A percentile compares a stretch with the other conserved stretches of the same genome.
phyloP scores from a whole-genome alignment of 2,329 filamentous ascomycete genomes.

The Fusarium protoensiforme region DNA sequence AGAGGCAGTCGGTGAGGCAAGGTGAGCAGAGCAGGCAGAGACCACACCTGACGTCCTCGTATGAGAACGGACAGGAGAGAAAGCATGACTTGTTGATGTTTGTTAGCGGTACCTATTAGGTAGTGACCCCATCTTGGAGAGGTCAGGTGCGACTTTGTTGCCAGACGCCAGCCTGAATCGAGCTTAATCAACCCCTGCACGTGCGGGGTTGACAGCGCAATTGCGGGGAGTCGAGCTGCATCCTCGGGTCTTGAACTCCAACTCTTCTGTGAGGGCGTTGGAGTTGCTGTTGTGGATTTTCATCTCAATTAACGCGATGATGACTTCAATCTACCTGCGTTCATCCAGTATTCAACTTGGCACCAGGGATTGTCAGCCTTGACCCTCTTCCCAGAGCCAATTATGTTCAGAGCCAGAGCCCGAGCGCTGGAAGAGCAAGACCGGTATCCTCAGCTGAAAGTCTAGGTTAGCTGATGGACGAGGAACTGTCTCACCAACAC shows the following conservation, averaged over 20 bases:
- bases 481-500: neutral
- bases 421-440: neutral
- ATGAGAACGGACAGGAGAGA: neutral
- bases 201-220: conserved; percentile 35
- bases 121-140: conserved; percentile 8
- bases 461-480: neutral
- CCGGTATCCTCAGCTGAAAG: neutral
- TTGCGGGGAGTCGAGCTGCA: conserved; percentile 21
- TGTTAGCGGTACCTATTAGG: neutral
- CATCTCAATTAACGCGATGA: neutral
- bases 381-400: neutral
- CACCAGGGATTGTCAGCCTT: neutral
- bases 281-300: neutral
- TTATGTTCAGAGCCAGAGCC: neutral
- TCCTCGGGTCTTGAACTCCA: conserved; percentile 1
- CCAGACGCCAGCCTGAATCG: conserved; percentile 6
- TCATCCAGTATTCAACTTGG: neutral
- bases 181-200: conserved; percentile 24
- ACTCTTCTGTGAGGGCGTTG: neutral
- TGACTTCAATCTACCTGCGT: neutral
- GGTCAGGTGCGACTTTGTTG: conserved; percentile 20
- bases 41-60: conserved; percentile 1
- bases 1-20: neutral
- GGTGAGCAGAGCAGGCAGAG: neutral
- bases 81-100: conserved; percentile 2